Evolutionary conservation across 768 basidiomycete species (phyloP).

Genomic region (Cystofilobasidium bisporidii): DNA sequence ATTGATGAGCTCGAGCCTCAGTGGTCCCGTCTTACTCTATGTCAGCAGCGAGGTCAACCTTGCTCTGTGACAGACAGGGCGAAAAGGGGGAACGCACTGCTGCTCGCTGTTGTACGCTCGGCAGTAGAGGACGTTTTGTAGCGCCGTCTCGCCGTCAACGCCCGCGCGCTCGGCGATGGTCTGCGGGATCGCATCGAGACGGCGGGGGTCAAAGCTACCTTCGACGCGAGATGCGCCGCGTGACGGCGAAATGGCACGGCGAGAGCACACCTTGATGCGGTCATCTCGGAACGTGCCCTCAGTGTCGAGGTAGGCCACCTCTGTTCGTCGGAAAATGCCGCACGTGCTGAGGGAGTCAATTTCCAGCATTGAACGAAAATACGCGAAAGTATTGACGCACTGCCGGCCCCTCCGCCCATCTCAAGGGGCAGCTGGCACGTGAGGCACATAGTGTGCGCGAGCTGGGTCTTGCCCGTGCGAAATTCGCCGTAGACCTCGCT

Average conservation of each 20-base stretch:
- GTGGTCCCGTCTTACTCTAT: too few species aligned
- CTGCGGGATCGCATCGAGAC: too few species aligned
- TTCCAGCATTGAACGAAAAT: not conserved
- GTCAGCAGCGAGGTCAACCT: too few species aligned
- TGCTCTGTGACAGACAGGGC: too few species aligned
- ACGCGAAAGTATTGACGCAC: not conserved
- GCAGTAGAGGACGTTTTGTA: slow-evolving; percentile 4
- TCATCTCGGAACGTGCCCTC: slow-evolving; percentile 28
- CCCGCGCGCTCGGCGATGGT: slow-evolving; percentile 26
- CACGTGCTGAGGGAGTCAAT: not conserved
- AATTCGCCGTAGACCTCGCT: slow-evolving; percentile 28
- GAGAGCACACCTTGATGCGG: slow-evolving; percentile 17
- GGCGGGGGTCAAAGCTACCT: too few species aligned
- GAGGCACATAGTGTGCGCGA: slow-evolving; percentile 21
- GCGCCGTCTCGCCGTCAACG: slow-evolving; percentile 20
- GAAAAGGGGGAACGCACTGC: slow-evolving; percentile 19
- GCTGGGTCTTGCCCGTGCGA: slow-evolving; percentile 26
- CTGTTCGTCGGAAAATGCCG: not conserved
- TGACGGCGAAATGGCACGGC: too few species aligned
- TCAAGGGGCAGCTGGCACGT: slow-evolving; percentile 27
- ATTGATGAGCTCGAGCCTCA: slow-evolving; percentile 23
- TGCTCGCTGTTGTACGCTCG: not conserved
- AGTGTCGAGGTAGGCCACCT: slow-evolving; percentile 27
- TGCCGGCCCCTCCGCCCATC: slow-evolving; percentile 27
- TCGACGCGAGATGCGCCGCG: not conserved